Evolutionary conservation across 495 filamentous ascomycete genomes (phyloP).

Genomic region (Parathielavia hyrcaniae): DNA sequence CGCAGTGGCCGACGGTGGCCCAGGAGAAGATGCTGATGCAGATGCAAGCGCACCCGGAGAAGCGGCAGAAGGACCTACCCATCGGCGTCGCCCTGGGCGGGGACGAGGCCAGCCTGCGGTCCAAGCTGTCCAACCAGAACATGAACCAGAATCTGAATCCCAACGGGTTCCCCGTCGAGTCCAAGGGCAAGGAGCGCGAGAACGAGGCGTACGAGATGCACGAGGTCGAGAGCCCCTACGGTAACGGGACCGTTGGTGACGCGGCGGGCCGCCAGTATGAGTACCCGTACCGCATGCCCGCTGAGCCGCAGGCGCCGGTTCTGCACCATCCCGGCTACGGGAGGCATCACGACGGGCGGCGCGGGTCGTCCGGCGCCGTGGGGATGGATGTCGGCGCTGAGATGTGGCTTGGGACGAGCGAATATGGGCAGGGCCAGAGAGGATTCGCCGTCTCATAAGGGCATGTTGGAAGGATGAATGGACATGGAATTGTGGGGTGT

Average conservation of each 20-base stretch:
- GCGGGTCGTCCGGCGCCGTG: conserved; percentile 15
- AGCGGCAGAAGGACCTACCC: conserved; percentile 28
- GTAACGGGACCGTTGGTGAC: conserved; percentile 4
- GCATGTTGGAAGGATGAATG: neutral
- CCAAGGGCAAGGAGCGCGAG: conserved; percentile 33
- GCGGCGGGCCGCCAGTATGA: conserved; percentile 2
- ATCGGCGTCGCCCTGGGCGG: conserved; percentile 37
- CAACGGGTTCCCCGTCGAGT: conserved; percentile 19
- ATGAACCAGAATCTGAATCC: conserved; percentile 20
- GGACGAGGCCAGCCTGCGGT: conserved; percentile 27
- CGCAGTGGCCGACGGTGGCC: conserved; percentile 29
- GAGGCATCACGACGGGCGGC: conserved; percentile 21
- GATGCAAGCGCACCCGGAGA: conserved; percentile 25
- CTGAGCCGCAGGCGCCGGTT: conserved; percentile 27
- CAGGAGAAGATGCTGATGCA: conserved; percentile 30
- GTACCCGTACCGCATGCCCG: conserved; percentile 23
- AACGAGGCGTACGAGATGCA: conserved; percentile 33
- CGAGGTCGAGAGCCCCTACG: conserved; percentile 30
- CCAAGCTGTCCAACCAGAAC: conserved; percentile 25
- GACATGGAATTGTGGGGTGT: neutral
- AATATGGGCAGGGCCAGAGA: neutral
- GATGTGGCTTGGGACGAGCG: conserved; percentile 1
- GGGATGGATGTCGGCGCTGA: neutral
- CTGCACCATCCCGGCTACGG: conserved; percentile 34
- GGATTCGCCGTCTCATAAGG: neutral